Evolutionary conservation across 2,329 filamentous ascomycete species (phyloP).

Genomic region (Madurella mycetomatis): DNA sequence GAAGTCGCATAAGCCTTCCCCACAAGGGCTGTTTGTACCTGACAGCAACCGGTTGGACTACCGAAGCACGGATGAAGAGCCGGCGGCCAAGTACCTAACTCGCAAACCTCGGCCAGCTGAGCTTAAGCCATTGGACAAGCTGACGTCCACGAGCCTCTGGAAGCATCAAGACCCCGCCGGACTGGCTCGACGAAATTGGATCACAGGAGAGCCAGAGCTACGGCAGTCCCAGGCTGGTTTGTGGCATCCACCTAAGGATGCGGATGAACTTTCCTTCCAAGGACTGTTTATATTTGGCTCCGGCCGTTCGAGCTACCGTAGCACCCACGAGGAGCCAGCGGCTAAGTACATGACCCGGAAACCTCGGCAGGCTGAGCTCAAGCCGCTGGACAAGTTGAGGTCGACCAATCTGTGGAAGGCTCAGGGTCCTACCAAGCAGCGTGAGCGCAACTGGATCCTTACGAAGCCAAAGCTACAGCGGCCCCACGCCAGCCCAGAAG

Average conservation of each 20-base stretch:
- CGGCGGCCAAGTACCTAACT: slow-evolving; percentile 31
- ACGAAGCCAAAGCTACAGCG: not conserved
- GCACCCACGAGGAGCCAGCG: not conserved
- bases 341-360: not conserved
- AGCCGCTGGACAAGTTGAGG: not conserved
- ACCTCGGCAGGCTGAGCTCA: not conserved
- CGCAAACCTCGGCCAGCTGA: slow-evolving; percentile 27
- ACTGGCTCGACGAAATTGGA: slow-evolving; percentile 27
- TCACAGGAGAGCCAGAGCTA: slow-evolving; percentile 13
- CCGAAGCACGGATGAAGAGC: slow-evolving; percentile 29
- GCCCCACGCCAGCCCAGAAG: not conserved
- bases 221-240: slow-evolving; percentile 15
- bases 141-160: slow-evolving; percentile 30
- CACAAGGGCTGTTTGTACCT: slow-evolving; percentile 26
- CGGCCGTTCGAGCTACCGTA: not conserved
- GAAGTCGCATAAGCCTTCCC: slow-evolving; percentile 1
- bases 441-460: not conserved
- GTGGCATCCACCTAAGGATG: slow-evolving; percentile 18
- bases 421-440: not conserved
- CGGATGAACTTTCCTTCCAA: not conserved
- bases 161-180: not conserved
- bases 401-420: not conserved
- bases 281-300: slow-evolving; percentile 10
- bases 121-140: slow-evolving; percentile 25
- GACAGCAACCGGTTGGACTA: slow-evolving; percentile 24